Percentiles rank a stretch among this genome's conserved stretches.
Conservation (phyloP, 2,329 filamentous ascomycete genomes). For the Trichoderma gracile region DNA sequence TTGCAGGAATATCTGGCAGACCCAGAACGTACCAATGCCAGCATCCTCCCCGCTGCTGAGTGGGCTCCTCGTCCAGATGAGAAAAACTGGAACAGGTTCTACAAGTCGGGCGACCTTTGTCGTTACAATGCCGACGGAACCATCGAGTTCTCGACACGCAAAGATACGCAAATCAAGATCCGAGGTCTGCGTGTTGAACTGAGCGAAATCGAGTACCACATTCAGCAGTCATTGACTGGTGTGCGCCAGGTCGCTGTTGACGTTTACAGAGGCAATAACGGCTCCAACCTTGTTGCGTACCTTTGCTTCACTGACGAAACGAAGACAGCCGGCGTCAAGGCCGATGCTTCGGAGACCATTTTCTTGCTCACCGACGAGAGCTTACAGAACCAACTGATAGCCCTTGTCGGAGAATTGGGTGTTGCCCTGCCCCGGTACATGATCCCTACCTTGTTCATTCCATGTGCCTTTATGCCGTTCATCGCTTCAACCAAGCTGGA, state of each 20-base stretch:
- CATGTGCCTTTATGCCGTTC: slow-evolving; percentile 27
- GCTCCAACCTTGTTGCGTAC: slow-evolving; percentile 9
- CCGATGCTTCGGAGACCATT: background rate
- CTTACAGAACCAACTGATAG: slow-evolving; percentile 22
- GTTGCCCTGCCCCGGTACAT: slow-evolving; percentile 27
- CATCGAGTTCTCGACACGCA: slow-evolving; percentile 50
- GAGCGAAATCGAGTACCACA: slow-evolving; percentile 29
- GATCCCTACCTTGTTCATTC: slow-evolving; percentile 29
- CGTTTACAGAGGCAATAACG: background rate
- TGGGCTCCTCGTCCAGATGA: slow-evolving; percentile 1
- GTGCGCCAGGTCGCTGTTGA: slow-evolving; percentile 20
- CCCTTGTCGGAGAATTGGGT: background rate
- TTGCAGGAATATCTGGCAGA: slow-evolving; percentile 51
- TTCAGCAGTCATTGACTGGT: slow-evolving; percentile 5
- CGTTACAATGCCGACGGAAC: slow-evolving; percentile 42
- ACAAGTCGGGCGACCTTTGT: slow-evolving; percentile 50
- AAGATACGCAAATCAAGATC: slow-evolving; percentile 58
- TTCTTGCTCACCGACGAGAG: slow-evolving; percentile 23
- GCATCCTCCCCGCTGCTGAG: slow-evolving; percentile 38
- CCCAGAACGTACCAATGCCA: slow-evolving; percentile 43
- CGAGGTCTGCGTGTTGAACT: slow-evolving; percentile 56
- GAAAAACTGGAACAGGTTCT: slow-evolving; percentile 33
- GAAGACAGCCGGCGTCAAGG: background rate
- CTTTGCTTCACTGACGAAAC: background rate
- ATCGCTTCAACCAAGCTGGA: slow-evolving; percentile 26